Percentiles rank a stretch among this genome's conserved stretches.
Conservation (phyloP, 2,329 filamentous ascomycete genomes). For the Onygena corvina region DNA sequence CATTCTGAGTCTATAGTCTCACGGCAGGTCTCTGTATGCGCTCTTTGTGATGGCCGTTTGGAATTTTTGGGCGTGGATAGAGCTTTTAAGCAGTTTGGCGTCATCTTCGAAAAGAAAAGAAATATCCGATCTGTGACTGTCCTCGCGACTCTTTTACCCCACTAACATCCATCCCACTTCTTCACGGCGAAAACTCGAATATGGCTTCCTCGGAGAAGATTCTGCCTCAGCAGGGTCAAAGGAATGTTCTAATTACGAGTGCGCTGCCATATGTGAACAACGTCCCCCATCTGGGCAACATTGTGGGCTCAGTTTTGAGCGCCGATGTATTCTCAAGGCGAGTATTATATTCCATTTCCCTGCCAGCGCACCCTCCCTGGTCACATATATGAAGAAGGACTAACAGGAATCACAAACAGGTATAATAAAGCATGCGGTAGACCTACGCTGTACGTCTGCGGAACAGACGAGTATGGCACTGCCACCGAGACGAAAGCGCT, state of each 20-base stretch:
- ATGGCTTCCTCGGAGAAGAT: conserved; percentile 17
- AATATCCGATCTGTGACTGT: too few species aligned
- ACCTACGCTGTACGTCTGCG: conserved; percentile 36
- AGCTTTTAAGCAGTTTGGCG: neutral
- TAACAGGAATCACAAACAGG: conserved; percentile 8
- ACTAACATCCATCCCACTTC: conserved; percentile 7
- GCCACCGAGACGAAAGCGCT: conserved; percentile 93
- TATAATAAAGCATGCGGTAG: conserved; percentile 18
- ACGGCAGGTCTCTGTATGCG: too few species aligned
- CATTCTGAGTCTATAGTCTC: neutral
- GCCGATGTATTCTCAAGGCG: conserved; percentile 64
- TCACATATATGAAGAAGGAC: too few species aligned
- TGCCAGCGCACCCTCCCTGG: too few species aligned
- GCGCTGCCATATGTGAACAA: conserved; percentile 79
- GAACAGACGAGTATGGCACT: conserved; percentile 88
- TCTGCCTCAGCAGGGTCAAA: conserved; percentile 47
- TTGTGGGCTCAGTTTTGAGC: conserved; percentile 74
- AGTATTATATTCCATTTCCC: too few species aligned
- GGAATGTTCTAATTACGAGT: conserved; percentile 81
- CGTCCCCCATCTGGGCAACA: conserved; percentile 75
- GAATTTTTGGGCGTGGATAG: too few species aligned
- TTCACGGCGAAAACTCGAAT: conserved; percentile 6
- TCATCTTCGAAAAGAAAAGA: too few species aligned
- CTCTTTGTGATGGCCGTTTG: too few species aligned
- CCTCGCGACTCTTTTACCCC: neutral